Evolutionary conservation across 1,139 yeast species (phyloP).

Genomic region (Nadsonia starkeyi-henricii): DNA sequence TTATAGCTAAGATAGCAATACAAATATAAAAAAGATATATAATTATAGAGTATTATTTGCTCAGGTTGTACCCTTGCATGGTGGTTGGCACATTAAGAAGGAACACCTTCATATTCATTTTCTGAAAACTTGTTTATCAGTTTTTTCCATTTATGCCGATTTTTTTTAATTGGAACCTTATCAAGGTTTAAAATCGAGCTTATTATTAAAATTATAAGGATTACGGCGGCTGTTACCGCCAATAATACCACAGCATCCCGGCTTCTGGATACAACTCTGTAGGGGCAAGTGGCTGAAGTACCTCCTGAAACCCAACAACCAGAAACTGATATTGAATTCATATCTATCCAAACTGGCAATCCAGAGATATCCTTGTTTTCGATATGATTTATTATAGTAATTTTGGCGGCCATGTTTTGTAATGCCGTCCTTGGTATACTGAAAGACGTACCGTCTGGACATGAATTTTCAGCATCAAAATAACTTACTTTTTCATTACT

Average conservation of each 20-base stretch:
- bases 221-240: slow-evolving; percentile 51
- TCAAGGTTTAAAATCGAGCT: slow-evolving; percentile 20
- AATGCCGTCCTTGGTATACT: slow-evolving; percentile 44
- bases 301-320: slow-evolving; percentile 87
- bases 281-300: slow-evolving; percentile 66
- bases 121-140: slow-evolving; percentile 31
- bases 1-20: neutral
- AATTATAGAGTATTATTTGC: neutral
- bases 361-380: slow-evolving; percentile 9
- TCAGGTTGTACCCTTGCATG: too few species aligned
- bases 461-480: slow-evolving; percentile 36
- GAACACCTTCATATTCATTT: slow-evolving; percentile 48
- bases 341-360: slow-evolving; percentile 59
- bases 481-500: slow-evolving; percentile 29
- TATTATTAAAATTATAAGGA: slow-evolving; percentile 35
- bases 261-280: slow-evolving; percentile 36
- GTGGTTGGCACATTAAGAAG: slow-evolving; percentile 31
- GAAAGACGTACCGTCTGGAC: slow-evolving; percentile 41
- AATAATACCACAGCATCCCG: slow-evolving; percentile 50
- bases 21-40: neutral
- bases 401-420: slow-evolving; percentile 26
- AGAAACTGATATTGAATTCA: slow-evolving; percentile 61
- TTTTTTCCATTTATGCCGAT: slow-evolving; percentile 43
- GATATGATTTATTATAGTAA: slow-evolving; percentile 13
- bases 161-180: slow-evolving; percentile 38